phyloP scores from a whole-genome alignment of 805 yeast species.

The Nakazawaea populi region DNA sequence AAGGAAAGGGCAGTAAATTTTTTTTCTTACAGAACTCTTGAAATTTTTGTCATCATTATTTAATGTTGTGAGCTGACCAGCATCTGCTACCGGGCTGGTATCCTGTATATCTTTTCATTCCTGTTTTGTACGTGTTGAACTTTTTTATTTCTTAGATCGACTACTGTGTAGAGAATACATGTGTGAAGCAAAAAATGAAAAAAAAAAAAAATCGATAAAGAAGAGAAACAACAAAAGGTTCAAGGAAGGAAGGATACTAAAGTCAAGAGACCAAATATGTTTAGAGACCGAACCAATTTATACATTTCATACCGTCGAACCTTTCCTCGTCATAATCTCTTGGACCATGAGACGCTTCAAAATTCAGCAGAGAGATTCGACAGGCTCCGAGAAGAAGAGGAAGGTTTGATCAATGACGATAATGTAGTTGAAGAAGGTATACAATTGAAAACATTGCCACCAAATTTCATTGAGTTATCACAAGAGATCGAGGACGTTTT shows the following conservation, averaged over 20 bases:
- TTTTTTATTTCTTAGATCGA: too few relatives aligned
- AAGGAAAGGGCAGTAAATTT: constrained; percentile 17
- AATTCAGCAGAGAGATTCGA: constrained; percentile 23
- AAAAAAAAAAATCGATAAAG: neutral
- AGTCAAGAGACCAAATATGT: constrained; percentile 41
- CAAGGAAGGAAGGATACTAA: neutral
- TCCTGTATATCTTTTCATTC: too few relatives aligned
- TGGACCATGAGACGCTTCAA: constrained; percentile 10
- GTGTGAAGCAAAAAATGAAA: too few relatives aligned
- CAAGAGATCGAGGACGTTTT: constrained; percentile 64
- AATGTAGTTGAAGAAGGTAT: constrained; percentile 28
- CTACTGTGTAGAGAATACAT: too few relatives aligned
- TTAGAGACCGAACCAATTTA: constrained; percentile 91
- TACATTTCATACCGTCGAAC: constrained; percentile 86
- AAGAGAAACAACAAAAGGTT: neutral
- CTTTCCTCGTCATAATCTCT: constrained; percentile 57
- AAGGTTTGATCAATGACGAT: constrained; percentile 40
- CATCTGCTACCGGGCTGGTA: too few relatives aligned
- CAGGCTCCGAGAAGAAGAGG: constrained; percentile 46
- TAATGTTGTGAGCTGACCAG: too few relatives aligned
- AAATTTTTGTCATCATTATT: too few relatives aligned
- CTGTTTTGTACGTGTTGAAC: too few relatives aligned
- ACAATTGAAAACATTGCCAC: constrained; percentile 66
- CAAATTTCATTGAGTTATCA: constrained; percentile 70
- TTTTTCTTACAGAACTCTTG: too few relatives aligned